These are phyloP conservation scores for Fraxinus excelsior DNA, from an alignment of 257 asterid genomes.

Conservation along the genomic window DNA sequence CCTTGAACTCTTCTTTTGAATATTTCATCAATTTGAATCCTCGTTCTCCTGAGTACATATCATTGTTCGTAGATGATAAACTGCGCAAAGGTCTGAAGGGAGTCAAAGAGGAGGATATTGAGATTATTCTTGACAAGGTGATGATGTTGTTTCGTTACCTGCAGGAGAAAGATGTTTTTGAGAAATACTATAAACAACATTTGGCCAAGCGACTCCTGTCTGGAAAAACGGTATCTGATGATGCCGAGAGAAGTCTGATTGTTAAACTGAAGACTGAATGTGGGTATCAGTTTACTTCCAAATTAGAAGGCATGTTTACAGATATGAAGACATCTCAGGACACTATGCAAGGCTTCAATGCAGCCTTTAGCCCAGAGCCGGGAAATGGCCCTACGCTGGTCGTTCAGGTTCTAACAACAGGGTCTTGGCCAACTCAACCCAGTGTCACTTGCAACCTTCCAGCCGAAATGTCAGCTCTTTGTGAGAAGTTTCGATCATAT, in stretches of 20 bases:
- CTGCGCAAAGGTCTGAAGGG: conserved; percentile 63
- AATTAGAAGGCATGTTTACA: conserved; percentile 85
- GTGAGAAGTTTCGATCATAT: too few relatives aligned
- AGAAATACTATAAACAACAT: conserved; percentile 68
- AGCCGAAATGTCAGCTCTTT: too few relatives aligned
- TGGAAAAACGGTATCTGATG: conserved; percentile 58
- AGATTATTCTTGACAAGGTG: conserved; percentile 57
- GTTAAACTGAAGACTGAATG: conserved; percentile 70
- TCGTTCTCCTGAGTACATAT: conserved; percentile 64
- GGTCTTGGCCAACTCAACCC: conserved; percentile 90
- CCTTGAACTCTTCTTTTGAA: conserved; percentile 58
- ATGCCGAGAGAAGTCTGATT: conserved; percentile 64
- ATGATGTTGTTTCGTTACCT: conserved; percentile 67
- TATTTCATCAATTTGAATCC: conserved; percentile 61
- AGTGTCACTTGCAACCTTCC: conserved; percentile 33
- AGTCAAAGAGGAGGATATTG: conserved; percentile 64
- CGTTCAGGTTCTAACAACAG: conserved; percentile 83
- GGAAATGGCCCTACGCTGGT: conserved; percentile 67
- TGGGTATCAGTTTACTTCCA: conserved; percentile 70
- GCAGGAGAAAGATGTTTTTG: conserved; percentile 71
- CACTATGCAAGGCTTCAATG: conserved; percentile 79
- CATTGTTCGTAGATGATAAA: conserved; percentile 62
- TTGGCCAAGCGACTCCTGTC: conserved; percentile 65
- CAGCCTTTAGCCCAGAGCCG: conserved; percentile 57
- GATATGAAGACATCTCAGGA: conserved; percentile 96